Base-by-base conservation (phyloP, 306 rosid species). In the Castanea crenata region DNA sequence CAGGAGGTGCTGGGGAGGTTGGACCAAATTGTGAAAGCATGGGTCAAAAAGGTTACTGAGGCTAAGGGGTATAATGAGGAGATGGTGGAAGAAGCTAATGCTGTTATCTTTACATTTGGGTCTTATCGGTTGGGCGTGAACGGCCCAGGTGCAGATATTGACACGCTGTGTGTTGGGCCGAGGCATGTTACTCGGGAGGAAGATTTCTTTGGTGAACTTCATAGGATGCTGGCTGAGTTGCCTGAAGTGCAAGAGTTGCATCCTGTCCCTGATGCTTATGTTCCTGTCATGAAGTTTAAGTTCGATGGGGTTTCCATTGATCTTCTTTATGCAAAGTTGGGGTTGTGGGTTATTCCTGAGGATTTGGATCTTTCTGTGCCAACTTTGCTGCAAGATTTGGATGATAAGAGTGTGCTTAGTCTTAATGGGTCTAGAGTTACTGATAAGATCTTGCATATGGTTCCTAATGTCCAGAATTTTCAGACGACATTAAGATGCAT, bases 221-320 rank as follows among this genome's bases (percentile, higher is more conserved):
- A 73, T 1, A 54, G 34, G 25, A 73, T 52, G 63, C 63, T 73
- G 6, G n/a, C 19, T 5, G 49, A 52, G 19, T 23, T 29, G 19
- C 52, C 65, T 7, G 67, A 74, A n/a, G 41, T 55, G 1, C 49
- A 32, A 56, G 77, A 74, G 27, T 1, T 74, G 77, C 67, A 55
- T 6, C 31, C 77, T 8, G 32, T 74, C 7, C 54, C 77, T 31
- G 67, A 31, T 6, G 67, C 77, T 19, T 51, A 18, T 18, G 77
- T 55, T 9, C 77, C 77, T 9, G 52, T 74, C 14, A 74, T 74
- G 77, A 74, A n/a, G 31, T 74, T 74, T 6, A 74, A 74, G 35
- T 55, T 55, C 1, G 21, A 74, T 19, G 54, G 54, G 29, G 52
- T 74, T 14, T 55, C 67, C 27, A 74, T 74, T 32, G 77, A 74